These are phyloP conservation scores for Brassica balearica DNA, from an alignment of 441 rosid species.

Conservation along the genomic window DNA sequence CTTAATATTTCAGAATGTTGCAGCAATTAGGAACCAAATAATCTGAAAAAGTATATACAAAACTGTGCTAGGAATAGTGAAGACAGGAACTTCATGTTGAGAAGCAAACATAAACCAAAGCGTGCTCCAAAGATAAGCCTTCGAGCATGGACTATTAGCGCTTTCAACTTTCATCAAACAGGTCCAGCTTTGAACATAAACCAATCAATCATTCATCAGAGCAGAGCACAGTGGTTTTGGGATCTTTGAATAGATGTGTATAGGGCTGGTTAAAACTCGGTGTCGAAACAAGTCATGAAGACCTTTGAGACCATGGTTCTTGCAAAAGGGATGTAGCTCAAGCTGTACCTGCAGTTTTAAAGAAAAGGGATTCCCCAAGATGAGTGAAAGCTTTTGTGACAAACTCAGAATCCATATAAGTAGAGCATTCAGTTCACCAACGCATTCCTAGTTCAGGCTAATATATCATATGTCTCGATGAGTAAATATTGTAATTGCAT, in stretches of 20 bases:
- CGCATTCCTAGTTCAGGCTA: background rate
- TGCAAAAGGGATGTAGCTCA: slow-evolving; percentile 97
- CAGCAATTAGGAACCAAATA: too few species aligned
- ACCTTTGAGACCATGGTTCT: slow-evolving; percentile 92
- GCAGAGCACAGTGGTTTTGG: slow-evolving; percentile 26
- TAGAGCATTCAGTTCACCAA: background rate
- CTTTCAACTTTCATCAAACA: background rate
- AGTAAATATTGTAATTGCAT: too few species aligned
- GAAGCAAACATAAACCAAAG: slow-evolving; percentile 12
- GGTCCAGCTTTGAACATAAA: background rate
- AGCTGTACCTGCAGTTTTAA: slow-evolving; percentile 75
- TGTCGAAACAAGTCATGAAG: slow-evolving; percentile 78
- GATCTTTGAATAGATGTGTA: slow-evolving; percentile 11
- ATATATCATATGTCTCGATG: too few species aligned
- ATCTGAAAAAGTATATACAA: too few species aligned
- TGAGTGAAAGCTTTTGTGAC: too few species aligned
- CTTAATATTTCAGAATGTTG: too few species aligned
- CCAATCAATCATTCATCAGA: background rate
- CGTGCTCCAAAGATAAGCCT: background rate
- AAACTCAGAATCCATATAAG: too few species aligned
- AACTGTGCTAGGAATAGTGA: too few species aligned
- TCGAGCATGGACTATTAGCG: background rate
- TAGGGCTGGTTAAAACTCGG: slow-evolving; percentile 72
- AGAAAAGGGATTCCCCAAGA: too few species aligned
- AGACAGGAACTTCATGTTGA: too few species aligned